phyloP scores from a whole-genome alignment of 495 filamentous ascomycete species.

The Penicillium cosmopolitanum region DNA sequence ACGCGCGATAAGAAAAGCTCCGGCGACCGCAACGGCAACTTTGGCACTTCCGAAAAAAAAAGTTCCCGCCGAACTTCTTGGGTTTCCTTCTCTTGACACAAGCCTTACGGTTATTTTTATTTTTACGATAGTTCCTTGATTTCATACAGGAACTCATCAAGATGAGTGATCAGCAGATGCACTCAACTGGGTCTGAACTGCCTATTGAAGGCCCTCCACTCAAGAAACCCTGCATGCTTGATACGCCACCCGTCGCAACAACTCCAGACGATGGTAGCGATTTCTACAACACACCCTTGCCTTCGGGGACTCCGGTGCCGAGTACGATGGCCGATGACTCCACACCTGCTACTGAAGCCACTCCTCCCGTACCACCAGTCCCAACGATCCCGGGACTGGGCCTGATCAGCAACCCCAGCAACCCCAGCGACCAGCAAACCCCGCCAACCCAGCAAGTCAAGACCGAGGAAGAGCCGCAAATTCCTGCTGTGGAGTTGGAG shows the following conservation, averaged over 20 bases:
- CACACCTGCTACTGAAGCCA: slow-evolving; percentile 12
- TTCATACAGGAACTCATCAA: slow-evolving; percentile 17
- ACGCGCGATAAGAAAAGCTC: slow-evolving; percentile 39
- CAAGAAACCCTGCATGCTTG: slow-evolving; percentile 30
- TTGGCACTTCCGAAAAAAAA: slow-evolving; percentile 40
- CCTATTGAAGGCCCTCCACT: slow-evolving; percentile 26
- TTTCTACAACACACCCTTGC: slow-evolving; percentile 47
- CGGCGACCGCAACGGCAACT: slow-evolving; percentile 38
- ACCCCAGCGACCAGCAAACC: slow-evolving; percentile 22
- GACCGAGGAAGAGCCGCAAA: slow-evolving; percentile 11
- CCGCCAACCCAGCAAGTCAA: slow-evolving; percentile 14
- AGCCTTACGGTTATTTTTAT: slow-evolving; percentile 34
- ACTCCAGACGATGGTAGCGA: slow-evolving; percentile 46
- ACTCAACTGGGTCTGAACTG: slow-evolving; percentile 12
- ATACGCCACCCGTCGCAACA: slow-evolving; percentile 41
- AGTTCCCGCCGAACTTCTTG: slow-evolving; percentile 19
- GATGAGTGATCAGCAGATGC: slow-evolving; percentile 51
- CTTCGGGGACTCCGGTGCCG: slow-evolving; percentile 30
- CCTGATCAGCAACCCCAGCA: slow-evolving; percentile 40
- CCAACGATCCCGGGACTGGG: slow-evolving; percentile 46
- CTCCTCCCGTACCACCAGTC: slow-evolving; percentile 15
- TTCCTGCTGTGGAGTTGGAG: background rate
- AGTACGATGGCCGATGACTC: slow-evolving; percentile 7
- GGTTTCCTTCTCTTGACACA: background rate
- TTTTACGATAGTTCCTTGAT: slow-evolving; percentile 9